Conservation (phyloP, 345 rosid species). For the Triadica sebifera region DNA sequence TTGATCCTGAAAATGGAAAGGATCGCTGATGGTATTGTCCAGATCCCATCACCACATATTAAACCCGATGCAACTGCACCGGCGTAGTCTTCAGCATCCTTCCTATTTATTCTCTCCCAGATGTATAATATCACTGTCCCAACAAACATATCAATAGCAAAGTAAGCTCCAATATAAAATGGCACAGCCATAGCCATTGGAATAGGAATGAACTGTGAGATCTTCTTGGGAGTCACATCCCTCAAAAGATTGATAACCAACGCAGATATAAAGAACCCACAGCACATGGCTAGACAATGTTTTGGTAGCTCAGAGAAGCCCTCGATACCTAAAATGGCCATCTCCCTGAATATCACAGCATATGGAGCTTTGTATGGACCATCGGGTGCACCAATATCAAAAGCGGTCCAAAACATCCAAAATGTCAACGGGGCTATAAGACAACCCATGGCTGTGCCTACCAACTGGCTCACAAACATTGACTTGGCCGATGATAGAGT, state of each 20-base stretch:
- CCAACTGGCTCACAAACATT: constrained; percentile 81
- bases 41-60: constrained; percentile 88
- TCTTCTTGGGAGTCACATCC: constrained; percentile 59
- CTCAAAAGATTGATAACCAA: constrained; percentile 59
- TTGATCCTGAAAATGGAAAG: constrained; percentile 79
- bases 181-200: constrained; percentile 96
- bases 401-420: constrained; percentile 85
- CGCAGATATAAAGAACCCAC: constrained; percentile 67
- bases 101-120: constrained; percentile 67
- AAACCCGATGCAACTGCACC: constrained; percentile 91
- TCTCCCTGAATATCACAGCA: constrained; percentile 80
- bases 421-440: constrained; percentile 84
- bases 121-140: constrained; percentile 69
- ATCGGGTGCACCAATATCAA: constrained; percentile 76
- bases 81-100: constrained; percentile 67
- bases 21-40: constrained; percentile 90
- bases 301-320: constrained; percentile 81
- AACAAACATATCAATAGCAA: constrained; percentile 85
- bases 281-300: constrained; percentile 72
- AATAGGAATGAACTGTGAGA: constrained; percentile 76
- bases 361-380: constrained; percentile 91
- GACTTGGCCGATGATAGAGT: constrained; percentile 88
- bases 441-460: constrained; percentile 93
- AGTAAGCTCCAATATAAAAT: constrained; percentile 86
- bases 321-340: constrained; percentile 78